Percentiles rank a stretch among this genome's conserved stretches.
Evolutionary conservation across 352 stramenopile species (phyloP).

Genomic region (Salisapilia sapeloensis): DNA sequence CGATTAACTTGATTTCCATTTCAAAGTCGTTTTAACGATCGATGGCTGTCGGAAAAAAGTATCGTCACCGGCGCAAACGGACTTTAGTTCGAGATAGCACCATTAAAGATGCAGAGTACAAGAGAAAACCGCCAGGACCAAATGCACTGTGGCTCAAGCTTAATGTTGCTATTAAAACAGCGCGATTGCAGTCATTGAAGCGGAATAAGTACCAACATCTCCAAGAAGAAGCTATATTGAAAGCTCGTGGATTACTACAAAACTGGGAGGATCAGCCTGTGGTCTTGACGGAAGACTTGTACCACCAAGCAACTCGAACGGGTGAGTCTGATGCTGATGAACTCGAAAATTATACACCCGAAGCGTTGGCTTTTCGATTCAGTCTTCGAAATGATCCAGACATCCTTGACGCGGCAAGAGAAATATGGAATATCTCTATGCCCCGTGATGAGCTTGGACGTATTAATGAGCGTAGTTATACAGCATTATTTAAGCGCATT

Average conservation of each 20-base stretch:
- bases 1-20: too few species aligned
- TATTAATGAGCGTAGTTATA: conserved; percentile 35
- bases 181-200: conserved; percentile 39
- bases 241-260: conserved; percentile 31
- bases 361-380: conserved; percentile 41
- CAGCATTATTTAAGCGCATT: conserved; percentile 33
- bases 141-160: conserved; percentile 52
- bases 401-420: conserved; percentile 22
- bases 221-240: conserved; percentile 44
- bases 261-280: conserved; percentile 49
- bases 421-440: conserved; percentile 42
- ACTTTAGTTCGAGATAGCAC: too few species aligned
- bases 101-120: too few species aligned
- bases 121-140: too few species aligned
- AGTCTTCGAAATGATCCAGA: conserved; percentile 36
- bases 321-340: conserved; percentile 26
- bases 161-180: conserved; percentile 55
- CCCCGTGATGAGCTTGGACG: conserved; percentile 32
- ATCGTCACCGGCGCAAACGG: too few species aligned
- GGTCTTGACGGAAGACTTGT: conserved; percentile 43
- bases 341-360: conserved; percentile 49
- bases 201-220: conserved; percentile 56
- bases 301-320: conserved; percentile 19
- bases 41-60: too few species aligned
- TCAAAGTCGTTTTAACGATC: too few species aligned